These are phyloP conservation scores for Didymella pinodella DNA, from an alignment of 2,329 filamentous ascomycete genomes.

Conservation along the genomic window DNA sequence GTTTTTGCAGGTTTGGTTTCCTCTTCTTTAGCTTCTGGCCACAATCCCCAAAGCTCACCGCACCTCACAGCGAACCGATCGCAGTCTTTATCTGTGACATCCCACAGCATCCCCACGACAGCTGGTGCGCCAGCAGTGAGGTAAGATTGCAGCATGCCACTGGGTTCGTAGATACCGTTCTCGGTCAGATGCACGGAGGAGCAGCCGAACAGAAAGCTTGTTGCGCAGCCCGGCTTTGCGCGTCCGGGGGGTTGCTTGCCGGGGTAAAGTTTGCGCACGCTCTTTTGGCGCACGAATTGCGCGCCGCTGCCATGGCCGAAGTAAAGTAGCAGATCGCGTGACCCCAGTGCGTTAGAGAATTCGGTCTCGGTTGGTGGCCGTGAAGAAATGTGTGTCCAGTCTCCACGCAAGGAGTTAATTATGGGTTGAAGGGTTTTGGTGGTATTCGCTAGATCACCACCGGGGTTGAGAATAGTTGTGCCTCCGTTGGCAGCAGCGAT, in stretches of 20 bases:
- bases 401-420: constrained; percentile 60
- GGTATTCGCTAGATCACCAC: constrained; percentile 81
- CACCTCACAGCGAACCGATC: constrained; percentile 84
- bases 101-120: constrained; percentile 92
- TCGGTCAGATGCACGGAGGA: constrained; percentile 83
- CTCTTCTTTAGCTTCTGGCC: constrained; percentile 55
- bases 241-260: constrained; percentile 48
- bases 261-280: constrained; percentile 75
- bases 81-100: constrained; percentile 97
- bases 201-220: constrained; percentile 92
- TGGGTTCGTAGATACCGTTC: constrained; percentile 82
- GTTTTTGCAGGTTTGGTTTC: constrained; percentile 34
- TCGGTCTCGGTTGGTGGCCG: constrained; percentile 78
- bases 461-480: constrained; percentile 89
- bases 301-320: constrained; percentile 96
- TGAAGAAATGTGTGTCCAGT: constrained; percentile 74
- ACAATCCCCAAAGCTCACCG: constrained; percentile 87
- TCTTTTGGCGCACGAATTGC: constrained; percentile 88
- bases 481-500: constrained; percentile 63
- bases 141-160: constrained; percentile 89
- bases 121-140: constrained; percentile 82
- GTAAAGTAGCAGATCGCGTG: constrained; percentile 81
- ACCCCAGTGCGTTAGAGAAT: constrained; percentile 72
- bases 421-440: constrained; percentile 75
- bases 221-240: constrained; percentile 66